Evolutionary conservation across 805 yeast genomes (phyloP), one percentile per base, ranked within the genome.

Genomic region (Blastobotrys peoriensis): DNA sequence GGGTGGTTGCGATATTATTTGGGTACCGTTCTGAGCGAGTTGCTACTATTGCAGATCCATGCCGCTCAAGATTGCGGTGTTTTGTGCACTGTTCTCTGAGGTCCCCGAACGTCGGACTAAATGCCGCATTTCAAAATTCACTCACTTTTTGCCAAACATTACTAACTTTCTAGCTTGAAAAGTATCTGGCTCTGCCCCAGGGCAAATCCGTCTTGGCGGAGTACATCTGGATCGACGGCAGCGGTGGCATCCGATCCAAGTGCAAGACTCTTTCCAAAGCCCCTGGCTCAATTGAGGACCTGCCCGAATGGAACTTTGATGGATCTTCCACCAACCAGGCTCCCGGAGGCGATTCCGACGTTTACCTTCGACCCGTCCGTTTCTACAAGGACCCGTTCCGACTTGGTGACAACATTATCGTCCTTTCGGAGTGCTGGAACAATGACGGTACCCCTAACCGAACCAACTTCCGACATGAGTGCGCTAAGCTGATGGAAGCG

Each of bases 261-360:
- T 88, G 96, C 71, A 85, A 82, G 70, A 93, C 98, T 46, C 73
- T 93, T 55, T 61, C 60, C 60, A 78, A 79, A 69, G 74, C 70
- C 61, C 83, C 93, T 44, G 62, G 77, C 38, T 73, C 83, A 30
- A 71, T 87, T 44, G 91, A 84, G 51, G 95, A 93, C 63, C 76
- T 93, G 59, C 97, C 98, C 56, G 96, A 91, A 71, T 93, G 98
- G 98, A 93, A 93, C 77, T 93, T 93, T 61, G 98, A 93, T 68
- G 98, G 98, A 70, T 89, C 98, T 36, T 89, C 98, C 27, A 93
- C 98, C 43, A 88, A 84, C 58, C 98, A 93, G 75, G 98, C 98
- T 45, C 97, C 97, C 61, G 98, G 98, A 58, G 81, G 85, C 68
- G 89, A 93, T 74, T 88, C 97, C 37, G 98, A 93, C 66, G 79